A percentile compares a stretch with the other conserved stretches of the same genome.
Evolutionary conservation across 805 yeast species (phyloP).

Genomic region (Metschnikowia orientalis): DNA sequence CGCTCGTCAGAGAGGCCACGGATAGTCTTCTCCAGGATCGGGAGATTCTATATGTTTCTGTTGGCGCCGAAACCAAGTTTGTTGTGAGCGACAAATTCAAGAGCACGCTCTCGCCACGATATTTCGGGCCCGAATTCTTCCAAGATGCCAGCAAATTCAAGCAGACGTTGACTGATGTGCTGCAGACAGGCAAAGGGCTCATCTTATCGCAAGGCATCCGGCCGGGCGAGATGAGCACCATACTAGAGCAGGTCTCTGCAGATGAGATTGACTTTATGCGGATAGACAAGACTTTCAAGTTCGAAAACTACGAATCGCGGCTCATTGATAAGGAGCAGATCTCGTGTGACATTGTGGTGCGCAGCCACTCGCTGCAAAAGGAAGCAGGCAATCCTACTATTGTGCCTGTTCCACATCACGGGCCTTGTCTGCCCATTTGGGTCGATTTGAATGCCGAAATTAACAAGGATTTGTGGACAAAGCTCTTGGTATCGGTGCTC

Average conservation of each 20-base stretch:
- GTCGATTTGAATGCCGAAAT: slow-evolving; percentile 60
- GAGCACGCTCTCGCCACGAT: slow-evolving; percentile 34
- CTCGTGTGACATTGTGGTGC: slow-evolving; percentile 57
- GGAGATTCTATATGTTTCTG: slow-evolving; percentile 49
- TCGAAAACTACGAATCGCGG: slow-evolving; percentile 71
- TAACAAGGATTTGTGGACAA: slow-evolving; percentile 57
- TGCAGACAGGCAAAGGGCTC: slow-evolving; percentile 49
- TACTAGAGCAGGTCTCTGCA: slow-evolving; percentile 52
- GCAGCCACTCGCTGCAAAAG: slow-evolving; percentile 14
- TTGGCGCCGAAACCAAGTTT: slow-evolving; percentile 44
- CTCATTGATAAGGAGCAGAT: slow-evolving; percentile 62
- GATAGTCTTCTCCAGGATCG: slow-evolving; percentile 49
- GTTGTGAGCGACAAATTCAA: slow-evolving; percentile 51
- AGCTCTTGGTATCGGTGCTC: slow-evolving; percentile 44
- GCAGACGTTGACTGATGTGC: slow-evolving; percentile 36
- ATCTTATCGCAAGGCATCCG: slow-evolving; percentile 51
- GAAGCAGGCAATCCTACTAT: slow-evolving; percentile 5
- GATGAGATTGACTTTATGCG: slow-evolving; percentile 15
- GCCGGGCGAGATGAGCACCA: slow-evolving; percentile 58
- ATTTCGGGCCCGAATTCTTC: slow-evolving; percentile 36
- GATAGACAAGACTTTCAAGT: slow-evolving; percentile 51
- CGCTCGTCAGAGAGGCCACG: slow-evolving; percentile 46
- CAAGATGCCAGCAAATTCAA: slow-evolving; percentile 45
- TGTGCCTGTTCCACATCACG: slow-evolving; percentile 52
- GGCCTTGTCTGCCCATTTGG: slow-evolving; percentile 70